These are phyloP conservation scores for Priceomyces haplophilus DNA, from an alignment of 805 yeast species.

Conservation along the genomic window DNA sequence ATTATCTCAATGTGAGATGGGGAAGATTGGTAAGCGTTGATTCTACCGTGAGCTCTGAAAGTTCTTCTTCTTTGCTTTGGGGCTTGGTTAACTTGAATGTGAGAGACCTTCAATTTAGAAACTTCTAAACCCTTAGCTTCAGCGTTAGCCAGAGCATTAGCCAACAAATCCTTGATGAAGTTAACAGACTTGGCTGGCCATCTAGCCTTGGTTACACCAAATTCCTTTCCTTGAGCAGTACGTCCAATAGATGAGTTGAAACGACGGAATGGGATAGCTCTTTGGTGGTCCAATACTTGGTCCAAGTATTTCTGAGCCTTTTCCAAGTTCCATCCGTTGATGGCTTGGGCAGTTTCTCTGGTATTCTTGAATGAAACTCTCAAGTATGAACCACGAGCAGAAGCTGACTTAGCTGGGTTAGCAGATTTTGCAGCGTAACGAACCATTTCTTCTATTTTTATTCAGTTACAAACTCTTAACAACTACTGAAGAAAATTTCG, in stretches of 20 bases:
- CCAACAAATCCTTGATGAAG: conserved; percentile 89
- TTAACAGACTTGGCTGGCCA: conserved; percentile 99
- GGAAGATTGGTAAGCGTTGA: conserved; percentile 97
- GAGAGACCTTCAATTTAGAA: conserved; percentile 89
- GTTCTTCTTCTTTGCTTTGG: conserved; percentile 99
- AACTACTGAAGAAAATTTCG: conserved; percentile 1
- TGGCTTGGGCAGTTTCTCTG: conserved; percentile 98
- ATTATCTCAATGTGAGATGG: conserved; percentile 99
- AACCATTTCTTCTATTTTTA: conserved; percentile 60
- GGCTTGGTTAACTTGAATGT: conserved; percentile 99
- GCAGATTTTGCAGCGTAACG: conserved; percentile 99
- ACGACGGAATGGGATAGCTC: conserved; percentile 99
- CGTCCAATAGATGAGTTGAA: conserved; percentile 95
- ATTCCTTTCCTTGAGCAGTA: conserved; percentile 99
- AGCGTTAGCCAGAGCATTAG: conserved; percentile 98
- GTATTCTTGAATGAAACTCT: conserved; percentile 99
- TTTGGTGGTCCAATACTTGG: conserved; percentile 95
- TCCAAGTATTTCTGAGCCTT: conserved; percentile 94
- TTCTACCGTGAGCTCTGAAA: conserved; percentile 99
- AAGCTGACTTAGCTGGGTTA: conserved; percentile 99
- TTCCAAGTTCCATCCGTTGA: conserved; percentile 96
- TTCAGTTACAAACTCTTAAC: conserved; percentile 6
- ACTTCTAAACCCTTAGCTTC: conserved; percentile 97
- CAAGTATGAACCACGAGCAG: conserved; percentile 99
- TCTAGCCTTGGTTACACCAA: conserved; percentile 99